Conservation (phyloP, 2,329 filamentous ascomycete species). For the Apiospora malaysiana region DNA sequence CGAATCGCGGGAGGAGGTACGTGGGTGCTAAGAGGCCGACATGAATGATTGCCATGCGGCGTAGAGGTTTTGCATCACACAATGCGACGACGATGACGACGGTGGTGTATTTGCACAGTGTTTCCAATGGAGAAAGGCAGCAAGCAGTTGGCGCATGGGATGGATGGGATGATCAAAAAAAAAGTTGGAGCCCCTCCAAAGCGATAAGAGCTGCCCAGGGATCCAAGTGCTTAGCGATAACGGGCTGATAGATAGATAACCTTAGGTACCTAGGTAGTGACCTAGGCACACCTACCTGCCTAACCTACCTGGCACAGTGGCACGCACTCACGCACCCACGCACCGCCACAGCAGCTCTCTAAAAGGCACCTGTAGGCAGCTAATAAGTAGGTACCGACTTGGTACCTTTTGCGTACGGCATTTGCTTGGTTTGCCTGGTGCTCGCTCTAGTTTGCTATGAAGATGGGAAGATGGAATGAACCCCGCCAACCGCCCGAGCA, state of each 20-base stretch:
- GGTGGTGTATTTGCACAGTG: too few relatives aligned
- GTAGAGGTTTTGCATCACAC: background rate
- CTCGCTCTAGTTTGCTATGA: background rate
- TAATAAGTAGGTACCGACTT: background rate
- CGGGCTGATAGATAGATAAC: too few relatives aligned
- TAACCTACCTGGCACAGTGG: too few relatives aligned
- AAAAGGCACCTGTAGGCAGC: too few relatives aligned
- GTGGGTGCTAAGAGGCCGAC: conserved; percentile 31
- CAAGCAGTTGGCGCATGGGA: background rate
- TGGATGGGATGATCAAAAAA: background rate
- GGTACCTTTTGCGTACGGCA: background rate
- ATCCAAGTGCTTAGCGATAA: background rate
- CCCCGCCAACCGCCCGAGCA: conserved; percentile 2
- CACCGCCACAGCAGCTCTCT: conserved; percentile 6
- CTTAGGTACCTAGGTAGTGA: too few relatives aligned
- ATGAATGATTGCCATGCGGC: conserved; percentile 29
- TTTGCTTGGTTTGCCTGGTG: background rate
- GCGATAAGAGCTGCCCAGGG: conserved; percentile 2
- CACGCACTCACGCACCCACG: too few relatives aligned
- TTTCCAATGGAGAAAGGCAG: background rate
- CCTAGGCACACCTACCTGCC: too few relatives aligned
- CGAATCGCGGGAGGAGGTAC: conserved; percentile 31
- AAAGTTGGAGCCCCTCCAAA: conserved; percentile 12
- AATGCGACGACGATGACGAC: conserved; percentile 3
- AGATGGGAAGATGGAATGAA: too few relatives aligned